Conservation (phyloP, 805 yeast genomes). For the Candida sakaeoensis region DNA sequence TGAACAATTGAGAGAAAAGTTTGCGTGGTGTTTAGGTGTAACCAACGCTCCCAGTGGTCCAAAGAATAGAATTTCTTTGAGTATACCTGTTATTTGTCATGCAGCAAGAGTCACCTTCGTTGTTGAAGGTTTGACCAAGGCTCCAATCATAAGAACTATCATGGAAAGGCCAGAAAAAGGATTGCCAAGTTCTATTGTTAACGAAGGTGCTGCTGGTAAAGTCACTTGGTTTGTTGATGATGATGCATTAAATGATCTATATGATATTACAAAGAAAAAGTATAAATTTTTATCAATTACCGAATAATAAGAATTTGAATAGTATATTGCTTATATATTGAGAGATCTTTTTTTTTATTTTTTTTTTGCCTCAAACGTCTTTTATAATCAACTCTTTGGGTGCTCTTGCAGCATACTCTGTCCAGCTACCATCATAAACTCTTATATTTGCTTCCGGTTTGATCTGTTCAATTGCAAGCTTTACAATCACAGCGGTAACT, state of each 20-base stretch:
- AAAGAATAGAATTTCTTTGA: constrained; percentile 73
- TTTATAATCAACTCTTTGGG: constrained; percentile 51
- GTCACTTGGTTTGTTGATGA: constrained; percentile 97
- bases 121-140: constrained; percentile 94
- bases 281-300: constrained; percentile 52
- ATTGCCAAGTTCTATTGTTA: constrained; percentile 87
- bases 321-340: background rate
- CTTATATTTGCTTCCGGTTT: constrained; percentile 34
- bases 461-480: constrained; percentile 54
- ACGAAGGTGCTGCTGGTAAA: constrained; percentile 94
- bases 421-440: constrained; percentile 79
- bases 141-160: constrained; percentile 83
- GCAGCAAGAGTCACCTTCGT: constrained; percentile 90
- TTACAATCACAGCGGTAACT: constrained; percentile 86
- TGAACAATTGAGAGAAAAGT: constrained; percentile 79
- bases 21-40: constrained; percentile 95
- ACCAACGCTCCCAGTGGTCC: constrained; percentile 91
- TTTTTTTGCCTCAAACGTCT: constrained; percentile 10
- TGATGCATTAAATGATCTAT: constrained; percentile 80
- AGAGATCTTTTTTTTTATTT: background rate
- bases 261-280: constrained; percentile 63
- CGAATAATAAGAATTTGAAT: background rate
- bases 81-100: constrained; percentile 93
- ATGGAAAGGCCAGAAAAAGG: constrained; percentile 98
- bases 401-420: constrained; percentile 81